Percentiles rank a stretch among this genome's conserved stretches.
phyloP scores from a whole-genome alignment of 768 basidiomycete genomes.

The Kwoniella mangroviensis region DNA sequence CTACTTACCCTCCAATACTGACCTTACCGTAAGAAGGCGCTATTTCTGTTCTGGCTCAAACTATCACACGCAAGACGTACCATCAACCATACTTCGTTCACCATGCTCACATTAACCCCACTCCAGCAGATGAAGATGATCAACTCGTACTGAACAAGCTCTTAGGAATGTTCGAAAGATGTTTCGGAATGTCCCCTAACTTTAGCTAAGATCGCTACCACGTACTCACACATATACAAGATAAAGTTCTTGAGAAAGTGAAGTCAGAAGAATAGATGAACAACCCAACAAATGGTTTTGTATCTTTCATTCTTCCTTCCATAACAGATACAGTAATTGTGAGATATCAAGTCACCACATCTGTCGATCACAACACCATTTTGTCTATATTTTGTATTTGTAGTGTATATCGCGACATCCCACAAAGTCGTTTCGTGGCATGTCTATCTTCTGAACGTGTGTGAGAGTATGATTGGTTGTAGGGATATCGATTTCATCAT shows the following conservation, averaged over 20 bases:
- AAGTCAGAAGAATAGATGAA: not conserved
- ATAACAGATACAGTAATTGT: not conserved
- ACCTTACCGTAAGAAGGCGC: constrained; percentile 16
- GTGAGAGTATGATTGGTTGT: too few relatives aligned
- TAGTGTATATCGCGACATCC: too few relatives aligned
- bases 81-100: constrained; percentile 1
- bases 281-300: not conserved
- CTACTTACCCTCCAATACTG: not conserved
- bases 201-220: not conserved
- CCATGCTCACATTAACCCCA: not conserved
- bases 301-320: not conserved
- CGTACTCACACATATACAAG: not conserved
- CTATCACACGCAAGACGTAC: constrained; percentile 4
- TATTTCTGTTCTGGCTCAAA: constrained; percentile 16
- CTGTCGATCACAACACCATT: too few relatives aligned
- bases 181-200: constrained; percentile 25
- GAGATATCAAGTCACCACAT: not conserved
- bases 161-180: constrained; percentile 26
- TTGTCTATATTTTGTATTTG: too few relatives aligned
- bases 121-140: constrained; percentile 23
- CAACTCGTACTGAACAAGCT: constrained; percentile 32
- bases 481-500: not conserved
- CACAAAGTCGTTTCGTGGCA: too few relatives aligned
- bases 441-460: too few relatives aligned
- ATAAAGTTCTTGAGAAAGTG: not conserved